Conservation (phyloP, 1,284 basidiomycete genomes). For the Boletus sp. region DNA sequence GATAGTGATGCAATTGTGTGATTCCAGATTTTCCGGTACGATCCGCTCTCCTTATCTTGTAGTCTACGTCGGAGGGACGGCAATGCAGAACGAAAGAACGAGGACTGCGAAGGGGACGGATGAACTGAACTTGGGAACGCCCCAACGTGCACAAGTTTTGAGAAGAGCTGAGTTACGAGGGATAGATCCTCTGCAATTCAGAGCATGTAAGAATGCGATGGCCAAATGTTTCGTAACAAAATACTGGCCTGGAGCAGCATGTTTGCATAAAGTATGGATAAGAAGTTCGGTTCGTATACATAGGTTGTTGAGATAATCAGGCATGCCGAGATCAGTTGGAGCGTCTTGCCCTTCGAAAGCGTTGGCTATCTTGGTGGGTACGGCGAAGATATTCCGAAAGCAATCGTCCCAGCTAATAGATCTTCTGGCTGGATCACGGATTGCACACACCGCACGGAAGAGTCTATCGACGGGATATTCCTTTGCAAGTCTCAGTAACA, state of each 20-base stretch:
- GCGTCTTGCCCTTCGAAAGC: slow-evolving; percentile 40
- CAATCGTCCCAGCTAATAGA: slow-evolving; percentile 63
- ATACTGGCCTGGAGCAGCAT: slow-evolving; percentile 31
- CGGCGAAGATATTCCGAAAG: slow-evolving; percentile 52
- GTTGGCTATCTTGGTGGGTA: slow-evolving; percentile 71
- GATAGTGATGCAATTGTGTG: slow-evolving; percentile 46
- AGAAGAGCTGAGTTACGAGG: slow-evolving; percentile 49
- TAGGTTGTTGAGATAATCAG: slow-evolving; percentile 48
- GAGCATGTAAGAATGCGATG: slow-evolving; percentile 12
- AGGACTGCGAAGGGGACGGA: slow-evolving; percentile 52
- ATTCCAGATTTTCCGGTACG: slow-evolving; percentile 52
- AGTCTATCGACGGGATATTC: slow-evolving; percentile 70
- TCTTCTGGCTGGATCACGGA: slow-evolving; percentile 27
- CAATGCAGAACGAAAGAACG: slow-evolving; percentile 55
- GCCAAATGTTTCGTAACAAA: not conserved
- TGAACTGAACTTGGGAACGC: slow-evolving; percentile 52
- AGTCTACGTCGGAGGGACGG: slow-evolving; percentile 47
- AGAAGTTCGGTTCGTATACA: slow-evolving; percentile 56
- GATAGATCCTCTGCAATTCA: slow-evolving; percentile 28
- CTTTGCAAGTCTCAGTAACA: slow-evolving; percentile 52
- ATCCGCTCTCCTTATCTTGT: slow-evolving; percentile 16
- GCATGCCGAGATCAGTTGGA: slow-evolving; percentile 49
- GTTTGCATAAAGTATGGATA: slow-evolving; percentile 30
- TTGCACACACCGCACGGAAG: slow-evolving; percentile 46
- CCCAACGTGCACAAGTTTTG: slow-evolving; percentile 63